Percentiles rank a stretch among this genome's conserved stretches.
phyloP scores from a whole-genome alignment of 352 stramenopile genomes.

The Thalassiosira mediterranea region DNA sequence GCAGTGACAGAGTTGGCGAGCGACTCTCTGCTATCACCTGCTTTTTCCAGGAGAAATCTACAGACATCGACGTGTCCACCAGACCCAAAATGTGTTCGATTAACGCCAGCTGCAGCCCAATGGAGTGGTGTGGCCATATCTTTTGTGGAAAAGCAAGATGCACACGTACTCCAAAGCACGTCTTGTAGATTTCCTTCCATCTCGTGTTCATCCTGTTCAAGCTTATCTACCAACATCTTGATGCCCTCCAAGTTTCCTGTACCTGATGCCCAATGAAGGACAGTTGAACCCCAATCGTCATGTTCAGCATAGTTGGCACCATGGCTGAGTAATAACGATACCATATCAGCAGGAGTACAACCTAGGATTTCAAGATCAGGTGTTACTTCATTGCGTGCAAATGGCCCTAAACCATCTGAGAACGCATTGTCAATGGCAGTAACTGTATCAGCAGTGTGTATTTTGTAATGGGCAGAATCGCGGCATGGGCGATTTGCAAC shows the following conservation, averaged over 20 bases:
- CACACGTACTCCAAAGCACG: conserved; percentile 39
- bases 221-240: conserved; percentile 39
- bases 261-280: conserved; percentile 71
- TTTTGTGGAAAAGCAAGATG: conserved; percentile 26
- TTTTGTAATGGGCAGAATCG: too few relatives aligned
- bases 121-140: conserved; percentile 68
- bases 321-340: conserved; percentile 61
- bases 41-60: conserved; percentile 48
- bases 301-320: conserved; percentile 69
- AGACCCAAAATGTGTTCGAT: conserved; percentile 64
- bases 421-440: conserved; percentile 72
- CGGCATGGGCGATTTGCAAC: conserved; percentile 19
- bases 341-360: conserved; percentile 52
- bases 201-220: conserved; percentile 23
- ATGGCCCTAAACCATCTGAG: conserved; percentile 55
- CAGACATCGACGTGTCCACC: conserved; percentile 64
- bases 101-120: conserved; percentile 68
- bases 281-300: conserved; percentile 58
- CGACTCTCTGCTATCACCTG: conserved; percentile 29
- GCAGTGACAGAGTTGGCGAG: conserved; percentile 58
- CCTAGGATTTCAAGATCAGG: conserved; percentile 54
- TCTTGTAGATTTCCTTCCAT: conserved; percentile 25
- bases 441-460: conserved; percentile 64
- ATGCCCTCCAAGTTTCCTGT: conserved; percentile 63
- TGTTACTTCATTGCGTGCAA: conserved; percentile 61